Evolutionary conservation across 495 filamentous ascomycete genomes (phyloP).

Genomic region (Penicillium pulvis): DNA sequence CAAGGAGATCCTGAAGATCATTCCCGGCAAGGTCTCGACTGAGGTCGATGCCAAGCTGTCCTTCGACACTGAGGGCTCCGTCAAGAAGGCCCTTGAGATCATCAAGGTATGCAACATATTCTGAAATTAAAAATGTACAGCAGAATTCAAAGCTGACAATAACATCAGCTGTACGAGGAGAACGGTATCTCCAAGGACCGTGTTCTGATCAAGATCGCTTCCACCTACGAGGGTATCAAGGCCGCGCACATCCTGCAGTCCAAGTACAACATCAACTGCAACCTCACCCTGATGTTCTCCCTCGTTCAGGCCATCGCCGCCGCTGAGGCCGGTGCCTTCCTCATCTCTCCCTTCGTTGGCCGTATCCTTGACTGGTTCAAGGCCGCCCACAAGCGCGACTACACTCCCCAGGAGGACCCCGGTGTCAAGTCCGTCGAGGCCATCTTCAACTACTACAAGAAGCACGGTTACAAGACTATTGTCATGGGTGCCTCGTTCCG

Average conservation of each 20-base stretch:
- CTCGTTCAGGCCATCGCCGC: conserved; percentile 91
- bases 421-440: conserved; percentile 92
- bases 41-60: conserved; percentile 97
- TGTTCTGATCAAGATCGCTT: conserved; percentile 65
- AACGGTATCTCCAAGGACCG: conserved; percentile 91
- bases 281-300: conserved; percentile 99
- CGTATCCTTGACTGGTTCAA: conserved; percentile 99
- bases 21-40: conserved; percentile 97
- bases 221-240: conserved; percentile 91
- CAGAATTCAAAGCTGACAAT: conserved; percentile 16
- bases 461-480: conserved; percentile 96
- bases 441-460: conserved; percentile 99
- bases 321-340: conserved; percentile 94
- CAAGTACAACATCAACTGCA: conserved; percentile 93
- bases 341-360: conserved; percentile 99
- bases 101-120: conserved; percentile 70
- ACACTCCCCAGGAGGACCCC: conserved; percentile 84
- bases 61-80: conserved; percentile 88
- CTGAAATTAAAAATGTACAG: background rate
- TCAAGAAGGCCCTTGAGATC: conserved; percentile 96
- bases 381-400: conserved; percentile 91
- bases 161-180: conserved; percentile 80
- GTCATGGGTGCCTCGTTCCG: conserved; percentile 99
- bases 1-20: conserved; percentile 93
- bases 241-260: conserved; percentile 92